Conservation (phyloP, 306 rosid species). For the Rosa lucieae region DNA sequence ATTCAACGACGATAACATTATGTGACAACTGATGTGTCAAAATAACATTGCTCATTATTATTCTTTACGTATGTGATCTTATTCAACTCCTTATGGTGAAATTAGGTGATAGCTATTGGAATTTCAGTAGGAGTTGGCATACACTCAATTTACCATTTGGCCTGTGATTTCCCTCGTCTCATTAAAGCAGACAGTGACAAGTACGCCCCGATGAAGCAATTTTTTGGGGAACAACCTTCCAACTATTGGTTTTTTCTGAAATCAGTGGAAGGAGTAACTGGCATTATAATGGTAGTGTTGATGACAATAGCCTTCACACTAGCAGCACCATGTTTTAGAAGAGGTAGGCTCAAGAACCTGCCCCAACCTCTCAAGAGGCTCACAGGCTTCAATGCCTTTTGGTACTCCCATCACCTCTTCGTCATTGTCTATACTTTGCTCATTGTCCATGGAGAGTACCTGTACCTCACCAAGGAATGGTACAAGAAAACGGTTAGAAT, state of each 20-base stretch:
- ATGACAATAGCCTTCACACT: slow-evolving; percentile 59
- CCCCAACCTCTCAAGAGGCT: slow-evolving; percentile 50
- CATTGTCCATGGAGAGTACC: slow-evolving; percentile 56
- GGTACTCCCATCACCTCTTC: slow-evolving; percentile 77
- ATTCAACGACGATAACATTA: neutral
- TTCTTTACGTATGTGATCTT: too few species aligned
- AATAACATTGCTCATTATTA: neutral
- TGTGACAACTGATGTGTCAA: neutral
- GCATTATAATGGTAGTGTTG: slow-evolving; percentile 49
- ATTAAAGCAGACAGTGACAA: slow-evolving; percentile 30
- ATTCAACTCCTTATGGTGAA: neutral
- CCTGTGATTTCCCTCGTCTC: slow-evolving; percentile 54
- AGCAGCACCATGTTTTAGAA: slow-evolving; percentile 62
- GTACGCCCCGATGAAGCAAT: slow-evolving; percentile 39
- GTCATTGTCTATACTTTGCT: slow-evolving; percentile 52
- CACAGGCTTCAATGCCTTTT: slow-evolving; percentile 71
- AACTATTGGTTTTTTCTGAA: slow-evolving; percentile 52
- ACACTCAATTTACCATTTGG: slow-evolving; percentile 41
- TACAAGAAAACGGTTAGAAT: slow-evolving; percentile 64
- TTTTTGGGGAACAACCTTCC: slow-evolving; percentile 46
- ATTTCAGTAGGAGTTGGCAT: slow-evolving; percentile 42
- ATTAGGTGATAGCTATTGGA: slow-evolving; percentile 38
- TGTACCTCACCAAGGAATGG: slow-evolving; percentile 56
- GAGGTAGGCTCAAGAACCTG: slow-evolving; percentile 42
- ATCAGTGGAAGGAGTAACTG: slow-evolving; percentile 45